phyloP scores from a whole-genome alignment of 2,329 filamentous ascomycete species.

The Ciborinia camelliae region DNA sequence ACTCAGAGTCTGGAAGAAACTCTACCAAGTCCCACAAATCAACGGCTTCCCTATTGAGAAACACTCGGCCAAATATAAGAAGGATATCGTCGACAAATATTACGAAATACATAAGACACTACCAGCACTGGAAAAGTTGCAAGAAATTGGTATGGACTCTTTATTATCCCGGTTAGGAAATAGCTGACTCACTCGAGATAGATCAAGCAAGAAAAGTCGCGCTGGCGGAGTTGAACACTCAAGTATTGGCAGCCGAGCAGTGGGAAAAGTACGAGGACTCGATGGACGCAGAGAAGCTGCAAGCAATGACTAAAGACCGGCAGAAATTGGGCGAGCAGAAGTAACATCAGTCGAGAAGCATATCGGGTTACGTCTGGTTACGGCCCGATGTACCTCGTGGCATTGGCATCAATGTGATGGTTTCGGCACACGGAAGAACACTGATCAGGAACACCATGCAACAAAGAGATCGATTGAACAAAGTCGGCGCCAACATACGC shows the following conservation, averaged over 20 bases:
- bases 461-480: not conserved
- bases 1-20: not conserved
- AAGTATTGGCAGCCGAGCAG: not conserved
- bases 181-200: not conserved
- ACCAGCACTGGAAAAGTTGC: constrained; percentile 2
- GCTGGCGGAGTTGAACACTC: not conserved
- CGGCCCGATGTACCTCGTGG: too few relatives aligned
- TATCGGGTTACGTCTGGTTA: not conserved
- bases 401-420: too few relatives aligned
- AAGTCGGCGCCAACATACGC: not conserved
- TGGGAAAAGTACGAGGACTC: not conserved
- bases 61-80: not conserved
- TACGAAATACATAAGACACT: not conserved
- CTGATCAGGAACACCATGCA: not conserved
- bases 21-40: not conserved
- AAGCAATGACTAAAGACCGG: not conserved
- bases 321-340: not conserved
- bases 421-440: not conserved
- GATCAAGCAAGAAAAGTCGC: not conserved
- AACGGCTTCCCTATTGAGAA: not conserved
- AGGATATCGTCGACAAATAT: not conserved
- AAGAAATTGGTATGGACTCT: not conserved
- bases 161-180: not conserved
- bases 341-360: not conserved
- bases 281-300: not conserved